Evolutionary conservation across 495 filamentous ascomycete genomes (phyloP).

Genomic region (Penicillium odoratum): DNA sequence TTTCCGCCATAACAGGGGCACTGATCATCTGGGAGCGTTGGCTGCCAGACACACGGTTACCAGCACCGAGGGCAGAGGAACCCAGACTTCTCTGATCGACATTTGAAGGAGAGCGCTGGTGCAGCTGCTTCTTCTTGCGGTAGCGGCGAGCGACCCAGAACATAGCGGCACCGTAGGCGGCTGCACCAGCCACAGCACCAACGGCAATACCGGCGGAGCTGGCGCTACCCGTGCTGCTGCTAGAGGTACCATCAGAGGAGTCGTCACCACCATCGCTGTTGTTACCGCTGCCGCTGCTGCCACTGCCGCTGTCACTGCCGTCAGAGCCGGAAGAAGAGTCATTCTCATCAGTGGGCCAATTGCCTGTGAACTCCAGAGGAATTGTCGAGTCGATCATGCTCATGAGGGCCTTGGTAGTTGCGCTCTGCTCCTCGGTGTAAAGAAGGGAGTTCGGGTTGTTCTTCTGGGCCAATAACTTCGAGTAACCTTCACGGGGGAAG

Average conservation of each 20-base stretch:
- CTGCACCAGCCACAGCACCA: conserved; percentile 75
- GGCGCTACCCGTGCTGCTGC: conserved; percentile 55
- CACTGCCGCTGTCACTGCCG: conserved; percentile 13
- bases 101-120: conserved; percentile 67
- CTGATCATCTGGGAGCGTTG: conserved; percentile 73
- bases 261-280: conserved; percentile 14
- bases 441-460: conserved; percentile 65
- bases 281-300: conserved; percentile 21
- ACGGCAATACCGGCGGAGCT: conserved; percentile 83
- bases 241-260: conserved; percentile 47
- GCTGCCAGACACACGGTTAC: conserved; percentile 53
- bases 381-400: conserved; percentile 81
- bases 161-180: conserved; percentile 98
- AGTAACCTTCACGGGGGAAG: conserved; percentile 66
- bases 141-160: conserved; percentile 93
- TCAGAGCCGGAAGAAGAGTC: conserved; percentile 20
- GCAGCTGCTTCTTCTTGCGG: conserved; percentile 79
- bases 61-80: conserved; percentile 36
- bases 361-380: conserved; percentile 65
- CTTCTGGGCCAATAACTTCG: conserved; percentile 62
- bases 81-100: conserved; percentile 50
- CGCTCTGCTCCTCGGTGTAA: conserved; percentile 61
- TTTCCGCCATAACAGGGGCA: conserved; percentile 92
- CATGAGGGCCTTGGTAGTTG: conserved; percentile 66
- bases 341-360: conserved; percentile 36